Percentiles rank a stretch among this genome's conserved stretches.
Conservation (phyloP, 2,329 filamentous ascomycete species). For the Coniochaeta sp. region DNA sequence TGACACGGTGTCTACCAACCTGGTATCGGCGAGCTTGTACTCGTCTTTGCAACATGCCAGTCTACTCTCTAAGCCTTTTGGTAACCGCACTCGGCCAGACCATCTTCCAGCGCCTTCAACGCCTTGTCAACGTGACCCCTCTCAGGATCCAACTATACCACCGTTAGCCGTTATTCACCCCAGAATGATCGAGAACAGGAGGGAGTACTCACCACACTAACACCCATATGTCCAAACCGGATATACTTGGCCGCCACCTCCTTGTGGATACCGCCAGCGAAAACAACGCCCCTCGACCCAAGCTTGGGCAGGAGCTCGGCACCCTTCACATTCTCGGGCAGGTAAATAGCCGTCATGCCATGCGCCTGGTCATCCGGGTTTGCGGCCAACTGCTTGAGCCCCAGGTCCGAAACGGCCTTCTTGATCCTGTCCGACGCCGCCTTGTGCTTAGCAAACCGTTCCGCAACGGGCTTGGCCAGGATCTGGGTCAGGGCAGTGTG, state of each 20-base stretch:
- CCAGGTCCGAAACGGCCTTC: slow-evolving; percentile 70
- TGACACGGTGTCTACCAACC: neutral
- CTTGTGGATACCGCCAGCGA: slow-evolving; percentile 93
- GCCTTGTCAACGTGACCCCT: slow-evolving; percentile 80
- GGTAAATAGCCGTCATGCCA: slow-evolving; percentile 95
- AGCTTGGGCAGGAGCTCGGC: slow-evolving; percentile 81
- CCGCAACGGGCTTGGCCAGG: slow-evolving; percentile 67
- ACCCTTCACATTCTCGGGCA: slow-evolving; percentile 76
- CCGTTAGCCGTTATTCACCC: slow-evolving; percentile 16
- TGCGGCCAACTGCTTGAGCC: slow-evolving; percentile 77
- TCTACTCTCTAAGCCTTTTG: slow-evolving; percentile 32
- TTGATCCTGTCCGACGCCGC: slow-evolving; percentile 81
- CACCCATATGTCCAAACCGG: slow-evolving; percentile 95
- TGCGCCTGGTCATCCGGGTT: slow-evolving; percentile 90
- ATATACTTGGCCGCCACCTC: slow-evolving; percentile 92
- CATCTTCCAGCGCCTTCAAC: slow-evolving; percentile 67
- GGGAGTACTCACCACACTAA: slow-evolving; percentile 66
- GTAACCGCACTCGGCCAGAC: slow-evolving; percentile 67
- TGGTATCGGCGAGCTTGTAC: neutral
- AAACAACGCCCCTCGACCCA: slow-evolving; percentile 81
- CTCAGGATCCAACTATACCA: slow-evolving; percentile 60
- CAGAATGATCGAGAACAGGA: neutral
- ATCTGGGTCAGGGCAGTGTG: slow-evolving; percentile 87
- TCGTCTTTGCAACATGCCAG: neutral
- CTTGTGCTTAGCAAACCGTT: slow-evolving; percentile 77